phyloP scores from a whole-genome alignment of 1,139 yeast species.

The Nakaseomyces kungkrabaensis region DNA sequence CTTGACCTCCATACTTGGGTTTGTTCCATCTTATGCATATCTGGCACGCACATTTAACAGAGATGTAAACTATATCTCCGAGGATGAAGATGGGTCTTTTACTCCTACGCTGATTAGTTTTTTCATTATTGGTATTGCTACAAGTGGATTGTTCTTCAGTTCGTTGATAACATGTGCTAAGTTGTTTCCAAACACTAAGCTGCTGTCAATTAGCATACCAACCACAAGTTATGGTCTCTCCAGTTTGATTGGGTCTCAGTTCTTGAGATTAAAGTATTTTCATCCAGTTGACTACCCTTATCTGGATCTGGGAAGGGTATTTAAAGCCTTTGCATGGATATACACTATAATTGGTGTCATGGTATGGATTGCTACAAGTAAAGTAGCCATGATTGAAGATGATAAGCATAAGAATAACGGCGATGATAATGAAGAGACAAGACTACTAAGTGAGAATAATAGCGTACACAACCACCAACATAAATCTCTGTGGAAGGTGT shows the following conservation, averaged over 20 bases:
- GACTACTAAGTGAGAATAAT: conserved; percentile 7
- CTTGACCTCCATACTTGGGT: conserved; percentile 49
- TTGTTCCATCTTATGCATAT: conserved; percentile 62
- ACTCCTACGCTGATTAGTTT: conserved; percentile 30
- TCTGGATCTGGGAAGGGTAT: conserved; percentile 45
- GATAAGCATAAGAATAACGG: conserved; percentile 5
- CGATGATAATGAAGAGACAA: conserved; percentile 22
- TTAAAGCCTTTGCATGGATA: conserved; percentile 46
- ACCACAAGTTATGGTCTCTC: conserved; percentile 81
- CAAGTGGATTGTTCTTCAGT: conserved; percentile 71
- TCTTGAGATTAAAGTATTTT: conserved; percentile 39
- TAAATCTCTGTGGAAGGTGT: neutral
- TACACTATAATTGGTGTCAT: conserved; percentile 47
- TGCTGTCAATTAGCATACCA: conserved; percentile 79
- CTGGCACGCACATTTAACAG: conserved; percentile 34
- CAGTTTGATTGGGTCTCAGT: conserved; percentile 43
- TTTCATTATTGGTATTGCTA: conserved; percentile 66
- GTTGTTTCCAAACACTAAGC: conserved; percentile 62
- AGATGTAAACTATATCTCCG: neutral
- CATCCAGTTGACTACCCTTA: conserved; percentile 18
- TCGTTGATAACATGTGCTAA: conserved; percentile 77
- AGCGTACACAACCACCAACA: conserved; percentile 2
- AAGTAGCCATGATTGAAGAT: conserved; percentile 40
- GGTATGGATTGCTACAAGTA: conserved; percentile 53
- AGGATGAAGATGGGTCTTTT: conserved; percentile 24